Percentiles rank a stretch among this genome's conserved stretches.
Evolutionary conservation across 257 asterid genomes (phyloP).

Genomic region (Striga asiatica): DNA sequence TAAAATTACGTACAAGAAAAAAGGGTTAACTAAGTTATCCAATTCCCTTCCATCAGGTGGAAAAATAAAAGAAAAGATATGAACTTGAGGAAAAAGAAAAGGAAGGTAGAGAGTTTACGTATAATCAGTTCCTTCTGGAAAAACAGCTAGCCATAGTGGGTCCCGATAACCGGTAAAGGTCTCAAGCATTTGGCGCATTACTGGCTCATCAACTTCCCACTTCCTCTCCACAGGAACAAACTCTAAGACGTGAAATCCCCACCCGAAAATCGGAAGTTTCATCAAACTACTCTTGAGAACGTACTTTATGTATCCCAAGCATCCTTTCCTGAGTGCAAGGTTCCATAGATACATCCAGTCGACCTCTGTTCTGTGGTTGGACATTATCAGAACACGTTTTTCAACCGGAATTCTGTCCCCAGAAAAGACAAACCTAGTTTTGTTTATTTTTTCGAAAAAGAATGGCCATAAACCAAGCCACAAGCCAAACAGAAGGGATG

Average conservation of each 20-base stretch:
- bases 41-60: background rate
- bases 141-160: slow-evolving; percentile 91
- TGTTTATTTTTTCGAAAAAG: slow-evolving; percentile 77
- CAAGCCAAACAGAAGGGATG: slow-evolving; percentile 57
- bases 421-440: slow-evolving; percentile 65
- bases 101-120: slow-evolving; percentile 38
- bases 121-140: slow-evolving; percentile 96
- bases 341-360: slow-evolving; percentile 99
- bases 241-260: slow-evolving; percentile 83
- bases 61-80: slow-evolving; percentile 10
- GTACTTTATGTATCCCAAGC: slow-evolving; percentile 67
- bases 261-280: slow-evolving; percentile 84
- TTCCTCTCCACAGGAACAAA: slow-evolving; percentile 90
- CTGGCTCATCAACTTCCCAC: slow-evolving; percentile 74
- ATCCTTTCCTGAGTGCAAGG: slow-evolving; percentile 71
- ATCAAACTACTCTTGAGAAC: slow-evolving; percentile 85
- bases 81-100: no score
- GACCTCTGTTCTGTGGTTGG: slow-evolving; percentile 92
- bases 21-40: no score
- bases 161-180: slow-evolving; percentile 35
- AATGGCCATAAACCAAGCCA: slow-evolving; percentile 98
- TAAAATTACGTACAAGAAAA: no score
- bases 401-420: slow-evolving; percentile 68
- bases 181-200: slow-evolving; percentile 54
- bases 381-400: slow-evolving; percentile 56